Evolutionary conservation across 2,329 filamentous ascomycete species (phyloP).

Genomic region (Trichoderma atrobrunneum): DNA sequence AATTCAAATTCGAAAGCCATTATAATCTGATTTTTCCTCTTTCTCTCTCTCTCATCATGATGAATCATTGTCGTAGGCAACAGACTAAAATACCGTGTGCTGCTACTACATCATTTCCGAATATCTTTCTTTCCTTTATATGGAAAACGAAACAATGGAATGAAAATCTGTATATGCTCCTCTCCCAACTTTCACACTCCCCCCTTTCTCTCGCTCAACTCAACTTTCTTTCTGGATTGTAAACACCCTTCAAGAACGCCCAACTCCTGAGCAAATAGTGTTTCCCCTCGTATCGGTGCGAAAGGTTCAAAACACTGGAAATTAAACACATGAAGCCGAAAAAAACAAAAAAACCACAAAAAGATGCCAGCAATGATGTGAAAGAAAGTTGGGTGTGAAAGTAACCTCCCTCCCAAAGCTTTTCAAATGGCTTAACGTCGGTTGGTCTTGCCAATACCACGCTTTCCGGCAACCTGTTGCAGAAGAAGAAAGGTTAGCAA

Average conservation of each 20-base stretch:
- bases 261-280: constrained; percentile 32
- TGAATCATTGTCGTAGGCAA: not conserved
- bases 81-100: not conserved
- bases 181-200: not conserved
- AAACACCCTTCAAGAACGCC: constrained; percentile 25
- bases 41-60: not conserved
- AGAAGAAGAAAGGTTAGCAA: not conserved
- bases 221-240: constrained; percentile 8
- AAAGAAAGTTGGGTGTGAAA: not conserved
- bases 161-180: not conserved
- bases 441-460: constrained; percentile 85
- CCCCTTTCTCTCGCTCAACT: not conserved
- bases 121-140: not conserved
- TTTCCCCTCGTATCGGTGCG: not conserved
- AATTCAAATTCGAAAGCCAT: constrained; percentile 10
- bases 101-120: not conserved
- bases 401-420: not conserved
- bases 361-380: not conserved
- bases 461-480: constrained; percentile 81
- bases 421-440: constrained; percentile 52
- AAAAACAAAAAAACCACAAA: not conserved
- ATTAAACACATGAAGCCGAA: not conserved
- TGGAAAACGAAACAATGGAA: not conserved
- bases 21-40: not conserved
- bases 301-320: not conserved